phyloP scores from a whole-genome alignment of 2,329 filamentous ascomycete species.

The Cordyceps militaris region DNA sequence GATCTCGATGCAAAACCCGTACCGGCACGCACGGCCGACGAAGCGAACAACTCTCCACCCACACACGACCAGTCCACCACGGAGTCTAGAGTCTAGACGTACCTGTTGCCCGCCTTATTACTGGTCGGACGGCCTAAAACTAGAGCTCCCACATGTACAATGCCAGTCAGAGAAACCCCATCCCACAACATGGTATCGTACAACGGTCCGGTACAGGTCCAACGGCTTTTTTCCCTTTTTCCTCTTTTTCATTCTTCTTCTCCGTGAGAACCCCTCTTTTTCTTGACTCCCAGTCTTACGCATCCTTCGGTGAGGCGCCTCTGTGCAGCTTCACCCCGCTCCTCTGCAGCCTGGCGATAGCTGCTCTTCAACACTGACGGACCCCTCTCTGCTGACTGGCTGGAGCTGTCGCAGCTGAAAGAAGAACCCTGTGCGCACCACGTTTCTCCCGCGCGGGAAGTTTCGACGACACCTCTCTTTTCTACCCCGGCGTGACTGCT shows the following conservation, averaged over 20 bases:
- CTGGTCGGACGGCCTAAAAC: neutral
- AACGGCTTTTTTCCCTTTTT: neutral
- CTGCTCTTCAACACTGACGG: neutral
- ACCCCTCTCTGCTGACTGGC: slow-evolving; percentile 3
- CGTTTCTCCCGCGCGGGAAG: neutral
- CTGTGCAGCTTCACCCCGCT: neutral
- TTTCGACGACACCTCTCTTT: neutral
- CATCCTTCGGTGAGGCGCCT: neutral
- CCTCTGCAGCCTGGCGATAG: neutral
- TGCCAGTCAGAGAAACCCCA: neutral
- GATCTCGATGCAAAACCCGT: no score
- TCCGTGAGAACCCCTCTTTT: neutral
- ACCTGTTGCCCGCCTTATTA: neutral
- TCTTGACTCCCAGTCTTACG: neutral
- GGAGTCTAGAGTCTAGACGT: no score
- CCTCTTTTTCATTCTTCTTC: neutral
- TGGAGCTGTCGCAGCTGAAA: neutral
- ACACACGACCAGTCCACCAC: no score
- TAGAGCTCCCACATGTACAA: neutral
- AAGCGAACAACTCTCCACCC: no score
- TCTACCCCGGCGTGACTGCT: neutral
- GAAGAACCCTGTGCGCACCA: neutral
- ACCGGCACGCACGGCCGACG: no score
- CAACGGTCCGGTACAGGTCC: no score
- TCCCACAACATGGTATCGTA: neutral